Evolutionary conservation across 2,329 filamentous ascomycete species (phyloP), one percentile per base, ranked within the genome.

Genomic region (Alternaria gansuensis): DNA sequence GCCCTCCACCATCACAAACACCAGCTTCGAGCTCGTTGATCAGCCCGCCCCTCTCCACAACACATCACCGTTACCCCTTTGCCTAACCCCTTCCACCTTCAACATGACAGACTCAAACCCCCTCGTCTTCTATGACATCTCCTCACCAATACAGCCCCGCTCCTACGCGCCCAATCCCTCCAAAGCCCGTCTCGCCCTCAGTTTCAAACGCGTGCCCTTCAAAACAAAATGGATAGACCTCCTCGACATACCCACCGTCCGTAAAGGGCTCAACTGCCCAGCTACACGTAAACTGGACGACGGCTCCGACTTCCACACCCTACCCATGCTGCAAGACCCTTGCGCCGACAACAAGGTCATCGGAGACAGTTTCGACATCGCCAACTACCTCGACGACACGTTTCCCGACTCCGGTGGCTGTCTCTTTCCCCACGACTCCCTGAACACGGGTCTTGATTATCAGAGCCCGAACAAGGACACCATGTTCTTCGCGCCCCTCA

Each of bases 361-460:
- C 3, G 87, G 87, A 5, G 88, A 90, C 75, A 86, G 86, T 2
- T 88, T 88, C 67, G 87, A 89, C 51, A 90, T 90, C 59, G 88
- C 87, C 6, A 74, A 82, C 26, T 84, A 88, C 65, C 79, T 90
- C 2, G 82, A 89, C 24, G 74, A 80, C 1, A 79, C 71, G 0
- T 87, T 84, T 54, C 84, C 85, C 0, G 57, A 73, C 29, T 71
- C 80, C 0, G 82, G 82, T 1, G 76, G 81, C 0, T 71, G 80
- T 44, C 77, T 89, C 2, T 85, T 88, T 64, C 82, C 82, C 0
- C 46, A 72, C 3, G 69, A 76, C 10, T 48, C 57, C 0, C 57
- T 34, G 0, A 14, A 34, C 9, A 60, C 40, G 2, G 57, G 57
- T 1, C 52, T 60, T 7, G 53, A 52, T 4, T 84, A 77, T 57